Evolutionary conservation across 2,329 filamentous ascomycete genomes (phyloP).

Genomic region (Cytospora chrysosperma): DNA sequence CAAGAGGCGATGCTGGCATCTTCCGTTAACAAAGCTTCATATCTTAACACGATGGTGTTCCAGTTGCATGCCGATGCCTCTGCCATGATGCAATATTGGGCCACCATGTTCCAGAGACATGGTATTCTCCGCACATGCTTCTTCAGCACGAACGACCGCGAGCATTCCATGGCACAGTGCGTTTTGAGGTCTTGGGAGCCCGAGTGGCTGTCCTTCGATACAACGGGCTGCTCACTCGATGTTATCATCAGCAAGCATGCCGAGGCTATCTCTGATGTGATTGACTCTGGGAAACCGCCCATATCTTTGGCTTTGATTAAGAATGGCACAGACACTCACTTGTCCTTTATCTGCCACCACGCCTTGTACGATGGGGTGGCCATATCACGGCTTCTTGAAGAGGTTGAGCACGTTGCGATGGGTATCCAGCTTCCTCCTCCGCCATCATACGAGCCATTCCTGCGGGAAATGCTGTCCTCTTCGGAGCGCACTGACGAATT

Average conservation of each 20-base stretch:
- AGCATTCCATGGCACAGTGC: slow-evolving; percentile 70
- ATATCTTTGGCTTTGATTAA: slow-evolving; percentile 45
- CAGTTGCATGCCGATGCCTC: slow-evolving; percentile 51
- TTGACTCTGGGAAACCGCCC: slow-evolving; percentile 47
- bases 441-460: slow-evolving; percentile 61
- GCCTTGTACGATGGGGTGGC: slow-evolving; percentile 85
- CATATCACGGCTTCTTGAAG: slow-evolving; percentile 65
- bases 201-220: slow-evolving; percentile 41
- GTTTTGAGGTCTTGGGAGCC: slow-evolving; percentile 52
- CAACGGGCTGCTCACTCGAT: slow-evolving; percentile 33
- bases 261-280: slow-evolving; percentile 35
- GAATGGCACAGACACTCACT: slow-evolving; percentile 33
- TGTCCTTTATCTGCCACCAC: slow-evolving; percentile 67
- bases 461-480: slow-evolving; percentile 55
- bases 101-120: slow-evolving; percentile 61
- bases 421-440: slow-evolving; percentile 47
- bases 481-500: slow-evolving; percentile 56
- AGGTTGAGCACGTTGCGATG: slow-evolving; percentile 62
- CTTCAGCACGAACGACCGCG: slow-evolving; percentile 57
- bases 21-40: slow-evolving; percentile 48
- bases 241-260: slow-evolving; percentile 42
- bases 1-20: slow-evolving; percentile 85
- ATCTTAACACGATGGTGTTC: slow-evolving; percentile 72
- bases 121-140: slow-evolving; percentile 79
- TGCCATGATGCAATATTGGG: slow-evolving; percentile 61